Evolutionary conservation across 768 basidiomycete genomes (phyloP), one percentile per base, ranked within the genome.

Genomic region (Cystobasidiopsis lactophilus): DNA sequence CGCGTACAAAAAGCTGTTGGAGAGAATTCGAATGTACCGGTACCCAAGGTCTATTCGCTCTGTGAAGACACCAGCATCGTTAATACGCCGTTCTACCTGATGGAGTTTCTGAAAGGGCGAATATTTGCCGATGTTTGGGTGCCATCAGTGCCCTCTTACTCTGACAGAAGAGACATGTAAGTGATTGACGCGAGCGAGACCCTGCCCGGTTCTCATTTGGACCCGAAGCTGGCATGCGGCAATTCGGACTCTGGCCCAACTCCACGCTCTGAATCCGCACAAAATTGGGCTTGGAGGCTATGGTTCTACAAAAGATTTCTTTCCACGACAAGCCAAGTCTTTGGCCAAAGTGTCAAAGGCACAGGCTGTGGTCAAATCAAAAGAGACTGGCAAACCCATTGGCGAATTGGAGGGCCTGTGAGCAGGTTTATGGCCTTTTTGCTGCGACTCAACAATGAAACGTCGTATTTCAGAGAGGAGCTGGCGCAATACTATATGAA

Each of bases 51-150:
- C 0, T 79, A 82, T 55, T 71, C 77, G 24, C 70, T 95, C 1
- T 63, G 30, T 5, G 54, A 82, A 60, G 84, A 95, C 62, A 69
- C 61, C 33, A 61, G 68, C 2, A 73, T 95, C 38, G 72, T 91
- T 19, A 91, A 89, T 2, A 85, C 86, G 23, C 76, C 80, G 2
- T 95, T 95, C 68, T 96, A 93, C 64, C 74, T 95, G 41, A 96
- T 98, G 91, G 82, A 95, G 64, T 96, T 83, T 64, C 63, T 96
- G 41, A 78, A 91, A 21, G 91, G 91, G 0, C 75, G 93, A 44
- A 89, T 95, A 59, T 98, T 93, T 68, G 82, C 84, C 13, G 82
- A 95, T 66, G 69, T 74, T 7, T 67, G 76, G 56, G 79, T 93
- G 77, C 75, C 75, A 0, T 78, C 82, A 61, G 68, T 85, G 1